These are phyloP conservation scores for Pulveroboletus sp. DNA, from an alignment of 768 basidiomycete genomes.

Conservation along the genomic window DNA sequence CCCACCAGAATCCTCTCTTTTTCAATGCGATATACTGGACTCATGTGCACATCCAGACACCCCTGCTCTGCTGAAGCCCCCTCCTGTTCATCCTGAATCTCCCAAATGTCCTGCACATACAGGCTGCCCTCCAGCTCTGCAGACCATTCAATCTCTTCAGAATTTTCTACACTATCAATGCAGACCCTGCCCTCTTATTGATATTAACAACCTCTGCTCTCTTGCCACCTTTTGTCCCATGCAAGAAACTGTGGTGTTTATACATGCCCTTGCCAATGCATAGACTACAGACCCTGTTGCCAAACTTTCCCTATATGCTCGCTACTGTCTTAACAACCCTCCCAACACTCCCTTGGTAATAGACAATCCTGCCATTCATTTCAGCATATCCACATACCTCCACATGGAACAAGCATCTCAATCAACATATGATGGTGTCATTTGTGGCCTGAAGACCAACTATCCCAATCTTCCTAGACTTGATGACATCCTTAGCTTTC, in stretches of 20 bases:
- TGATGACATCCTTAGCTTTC: conserved; percentile 3
- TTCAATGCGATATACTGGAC: no score
- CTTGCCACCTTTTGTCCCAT: background rate
- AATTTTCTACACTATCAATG: no score
- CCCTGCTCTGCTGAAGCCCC: no score
- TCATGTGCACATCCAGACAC: no score
- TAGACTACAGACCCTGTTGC: background rate
- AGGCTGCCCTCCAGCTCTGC: no score
- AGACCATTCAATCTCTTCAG: no score
- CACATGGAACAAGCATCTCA: background rate
- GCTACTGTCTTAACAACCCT: background rate
- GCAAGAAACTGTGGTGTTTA: background rate
- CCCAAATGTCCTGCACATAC: no score
- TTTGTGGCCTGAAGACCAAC: background rate
- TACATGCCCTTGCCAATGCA: background rate
- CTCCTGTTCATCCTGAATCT: no score
- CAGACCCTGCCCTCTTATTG: background rate
- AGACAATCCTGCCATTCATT: background rate
- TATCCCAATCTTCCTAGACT: background rate
- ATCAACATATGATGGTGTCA: background rate
- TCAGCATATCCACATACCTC: background rate
- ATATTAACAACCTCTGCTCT: background rate
- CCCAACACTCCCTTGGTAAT: background rate
- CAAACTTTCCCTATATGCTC: background rate
- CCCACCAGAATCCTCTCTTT: no score